phyloP scores from a whole-genome alignment of 2,329 filamentous ascomycete species.

The Curvularia sp. region DNA sequence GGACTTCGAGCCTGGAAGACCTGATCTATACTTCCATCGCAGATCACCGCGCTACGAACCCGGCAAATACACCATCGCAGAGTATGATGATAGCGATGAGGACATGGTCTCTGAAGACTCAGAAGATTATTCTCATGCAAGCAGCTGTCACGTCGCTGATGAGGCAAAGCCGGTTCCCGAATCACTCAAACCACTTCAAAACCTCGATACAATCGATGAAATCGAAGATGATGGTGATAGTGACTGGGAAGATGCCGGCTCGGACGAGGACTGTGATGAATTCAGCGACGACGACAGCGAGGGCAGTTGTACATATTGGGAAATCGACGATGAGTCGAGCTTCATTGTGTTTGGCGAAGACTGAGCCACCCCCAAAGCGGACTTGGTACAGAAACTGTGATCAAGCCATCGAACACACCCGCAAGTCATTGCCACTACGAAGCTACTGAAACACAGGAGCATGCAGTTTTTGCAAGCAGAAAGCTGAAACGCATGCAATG shows the following conservation, averaged over 20 bases:
- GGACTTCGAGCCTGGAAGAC: constrained; percentile 30
- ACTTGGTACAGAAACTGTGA: not conserved
- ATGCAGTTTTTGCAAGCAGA: not conserved
- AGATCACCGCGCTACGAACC: constrained; percentile 41
- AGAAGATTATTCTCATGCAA: constrained; percentile 26
- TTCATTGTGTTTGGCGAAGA: constrained; percentile 36
- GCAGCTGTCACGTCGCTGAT: constrained; percentile 7
- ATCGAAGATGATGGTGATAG: constrained; percentile 26
- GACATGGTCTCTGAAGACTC: constrained; percentile 28
- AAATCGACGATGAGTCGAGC: constrained; percentile 28
- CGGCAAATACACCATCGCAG: constrained; percentile 29
- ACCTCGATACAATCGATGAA: constrained; percentile 11
- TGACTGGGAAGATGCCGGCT: constrained; percentile 34
- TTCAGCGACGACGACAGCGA: constrained; percentile 27
- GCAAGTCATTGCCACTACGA: not conserved
- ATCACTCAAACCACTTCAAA: not conserved
- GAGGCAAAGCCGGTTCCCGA: constrained; percentile 2
- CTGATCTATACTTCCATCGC: constrained; percentile 34
- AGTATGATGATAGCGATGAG: constrained; percentile 17
- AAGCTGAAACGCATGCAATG: not conserved
- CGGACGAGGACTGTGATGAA: constrained; percentile 11
- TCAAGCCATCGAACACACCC: not conserved
- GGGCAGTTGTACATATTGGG: constrained; percentile 20
- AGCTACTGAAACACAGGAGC: not conserved
- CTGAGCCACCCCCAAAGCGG: constrained; percentile 13